Base-by-base conservation (phyloP, 345 rosid species). In the Theobroma cacao region DNA sequence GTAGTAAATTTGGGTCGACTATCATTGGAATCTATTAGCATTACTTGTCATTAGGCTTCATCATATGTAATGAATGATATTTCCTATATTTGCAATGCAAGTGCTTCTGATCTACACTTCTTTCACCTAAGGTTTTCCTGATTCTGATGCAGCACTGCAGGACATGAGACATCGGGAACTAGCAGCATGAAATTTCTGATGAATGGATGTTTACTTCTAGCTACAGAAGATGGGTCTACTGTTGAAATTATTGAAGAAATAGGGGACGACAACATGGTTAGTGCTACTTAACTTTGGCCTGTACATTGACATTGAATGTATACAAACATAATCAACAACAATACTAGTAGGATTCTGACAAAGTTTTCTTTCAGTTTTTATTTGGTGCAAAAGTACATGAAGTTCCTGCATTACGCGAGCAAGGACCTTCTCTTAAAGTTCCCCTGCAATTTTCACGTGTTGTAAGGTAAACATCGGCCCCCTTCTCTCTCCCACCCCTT, bases 161-260 rank as follows among this genome's bases (percentile, higher is more conserved):
- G 88, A 56, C 80, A 85, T 12, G 88, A 85, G 85, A 88, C 90
- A 74, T 87, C 90, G 12, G 90, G 90, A 75, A 87, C 90, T 59
- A 79, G 88, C 48, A 61, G 81, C 78, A 87, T 87, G 90, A 87
- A 87, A 60, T 85, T 85, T 73, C 65, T 85, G 80, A 85, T 87
- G 88, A 87, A 87, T 80, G 90, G 90, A 52, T 81, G 90, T 75
- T 80, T 87, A 75, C 86, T 87, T 61, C 74, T 87, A 75, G 90
- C 88, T 18, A 85, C 90, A 43, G 81, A 50, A 66, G 90, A 87
- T 75, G 90, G 90, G 64, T 83, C 87, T 22, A 85, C 85, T 11
- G 64, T 75, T 48, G 90, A 87, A 82, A 83, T 87, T 45, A 75
- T 82, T 26, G 86, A 85, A 68, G 90, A 87, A 80, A 81, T 87